These are phyloP conservation scores for Oryza meyeriana DNA, from an alignment of 176 grass and related monocot species.

Conservation along the genomic window DNA sequence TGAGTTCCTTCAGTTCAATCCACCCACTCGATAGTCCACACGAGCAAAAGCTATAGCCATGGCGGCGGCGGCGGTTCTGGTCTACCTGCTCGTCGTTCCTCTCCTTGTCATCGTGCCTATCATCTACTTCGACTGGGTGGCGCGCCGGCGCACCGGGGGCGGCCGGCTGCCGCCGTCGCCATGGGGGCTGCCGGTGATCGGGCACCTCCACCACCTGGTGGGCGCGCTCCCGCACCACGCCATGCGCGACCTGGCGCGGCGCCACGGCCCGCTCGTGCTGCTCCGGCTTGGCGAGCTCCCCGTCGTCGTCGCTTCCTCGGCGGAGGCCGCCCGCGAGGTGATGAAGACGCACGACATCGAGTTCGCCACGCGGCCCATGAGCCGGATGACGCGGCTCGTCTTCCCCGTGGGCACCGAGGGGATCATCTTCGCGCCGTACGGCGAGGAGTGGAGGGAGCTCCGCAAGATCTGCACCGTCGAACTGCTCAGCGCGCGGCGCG, in stretches of 20 bases:
- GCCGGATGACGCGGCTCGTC: constrained; percentile 4
- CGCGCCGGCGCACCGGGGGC: not conserved
- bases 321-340: constrained; percentile 42
- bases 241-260: constrained; percentile 7
- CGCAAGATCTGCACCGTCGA: constrained; percentile 42
- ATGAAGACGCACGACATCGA: constrained; percentile 40
- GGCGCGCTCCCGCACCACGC: constrained; percentile 33
- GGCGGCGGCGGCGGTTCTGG: not conserved
- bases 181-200: constrained; percentile 43
- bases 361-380: constrained; percentile 40
- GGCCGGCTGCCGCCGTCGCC: constrained; percentile 37
- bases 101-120: not conserved
- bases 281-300: constrained; percentile 47
- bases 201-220: constrained; percentile 48
- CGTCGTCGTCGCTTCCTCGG: constrained; percentile 36
- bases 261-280: constrained; percentile 39
- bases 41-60: not conserved
- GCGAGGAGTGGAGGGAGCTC: constrained; percentile 48
- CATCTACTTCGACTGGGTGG: not conserved
- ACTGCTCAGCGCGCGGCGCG: constrained; percentile 31
- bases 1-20: too few species aligned
- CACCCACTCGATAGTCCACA: too few species aligned
- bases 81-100: not conserved
- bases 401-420: constrained; percentile 23
- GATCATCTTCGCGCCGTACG: constrained; percentile 52